These are phyloP conservation scores for Rhododendron ferrugineum DNA, from an alignment of 148 eudicot species.

Conservation along the genomic window DNA sequence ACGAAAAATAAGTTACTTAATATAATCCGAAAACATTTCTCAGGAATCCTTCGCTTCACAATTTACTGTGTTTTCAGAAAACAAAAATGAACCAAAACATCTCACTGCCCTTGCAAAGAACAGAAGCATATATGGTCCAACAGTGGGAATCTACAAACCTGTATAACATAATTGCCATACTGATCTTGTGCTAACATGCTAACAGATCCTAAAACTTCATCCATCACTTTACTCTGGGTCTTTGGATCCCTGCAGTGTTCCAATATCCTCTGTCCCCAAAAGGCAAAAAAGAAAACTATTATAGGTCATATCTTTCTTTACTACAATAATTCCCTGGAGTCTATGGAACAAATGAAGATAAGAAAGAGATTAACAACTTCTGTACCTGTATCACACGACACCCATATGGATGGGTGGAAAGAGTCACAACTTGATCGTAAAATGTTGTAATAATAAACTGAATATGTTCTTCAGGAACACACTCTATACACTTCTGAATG, in stretches of 20 bases:
- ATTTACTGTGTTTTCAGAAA: not conserved
- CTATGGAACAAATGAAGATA: not conserved
- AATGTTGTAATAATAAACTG: constrained; percentile 85
- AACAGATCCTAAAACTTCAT: constrained; percentile 77
- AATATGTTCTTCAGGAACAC: constrained; percentile 91
- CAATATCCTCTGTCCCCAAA: constrained; percentile 66
- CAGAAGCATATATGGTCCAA: not conserved
- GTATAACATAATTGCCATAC: constrained; percentile 97
- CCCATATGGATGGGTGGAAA: constrained; percentile 98
- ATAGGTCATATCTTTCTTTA: not conserved
- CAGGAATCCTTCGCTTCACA: not conserved
- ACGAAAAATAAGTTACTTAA: not conserved
- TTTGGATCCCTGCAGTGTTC: constrained; percentile 80
- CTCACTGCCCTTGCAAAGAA: not conserved
- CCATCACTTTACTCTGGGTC: constrained; percentile 93
- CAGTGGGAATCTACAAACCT: constrained; percentile 44
- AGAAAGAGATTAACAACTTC: not conserved
- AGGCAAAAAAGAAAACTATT: not conserved
- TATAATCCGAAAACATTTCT: not conserved
- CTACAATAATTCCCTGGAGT: not conserved
- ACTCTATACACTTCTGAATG: constrained; percentile 95
- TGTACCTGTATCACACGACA: constrained; percentile 97
- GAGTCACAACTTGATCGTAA: constrained; percentile 87
- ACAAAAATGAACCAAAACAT: not conserved
- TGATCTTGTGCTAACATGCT: constrained; percentile 99